A percentile compares a stretch with the other conserved stretches of the same genome.
Evolutionary conservation across 1,139 yeast genomes (phyloP).

Genomic region (Taphrina communis): DNA sequence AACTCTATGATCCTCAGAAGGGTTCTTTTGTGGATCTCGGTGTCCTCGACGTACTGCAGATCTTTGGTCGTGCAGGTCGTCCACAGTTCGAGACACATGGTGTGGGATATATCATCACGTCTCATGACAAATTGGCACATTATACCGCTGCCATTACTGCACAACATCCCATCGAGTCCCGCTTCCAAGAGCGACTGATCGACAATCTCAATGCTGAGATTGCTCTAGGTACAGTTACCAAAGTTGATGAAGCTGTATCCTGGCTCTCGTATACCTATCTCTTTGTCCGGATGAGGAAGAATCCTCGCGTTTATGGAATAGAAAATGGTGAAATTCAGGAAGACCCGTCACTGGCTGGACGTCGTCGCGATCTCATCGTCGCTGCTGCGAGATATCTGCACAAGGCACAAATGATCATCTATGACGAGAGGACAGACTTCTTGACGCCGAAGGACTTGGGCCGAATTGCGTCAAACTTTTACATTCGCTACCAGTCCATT

Average conservation of each 20-base stretch:
- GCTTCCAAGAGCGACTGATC: conserved; percentile 73
- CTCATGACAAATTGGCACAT: conserved; percentile 80
- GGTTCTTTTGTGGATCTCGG: conserved; percentile 96
- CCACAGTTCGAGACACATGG: conserved; percentile 95
- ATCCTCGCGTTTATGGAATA: conserved; percentile 92
- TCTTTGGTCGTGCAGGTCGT: conserved; percentile 99
- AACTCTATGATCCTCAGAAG: conserved; percentile 88
- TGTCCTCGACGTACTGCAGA: conserved; percentile 94
- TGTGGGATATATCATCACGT: conserved; percentile 87
- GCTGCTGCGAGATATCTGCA: conserved; percentile 84
- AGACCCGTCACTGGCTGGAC: conserved; percentile 78
- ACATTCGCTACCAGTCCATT: conserved; percentile 79
- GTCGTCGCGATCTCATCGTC: conserved; percentile 74
- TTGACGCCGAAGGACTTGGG: conserved; percentile 89
- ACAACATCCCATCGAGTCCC: conserved; percentile 95
- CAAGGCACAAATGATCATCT: conserved; percentile 87
- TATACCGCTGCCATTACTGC: conserved; percentile 86
- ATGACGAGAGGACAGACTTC: conserved; percentile 81
- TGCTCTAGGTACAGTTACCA: conserved; percentile 91
- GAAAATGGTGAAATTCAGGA: conserved; percentile 82
- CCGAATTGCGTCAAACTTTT: conserved; percentile 91
- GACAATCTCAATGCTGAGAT: conserved; percentile 97
- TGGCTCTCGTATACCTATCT: conserved; percentile 97
- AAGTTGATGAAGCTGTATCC: conserved; percentile 89
- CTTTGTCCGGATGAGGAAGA: conserved; percentile 91